Conservation (phyloP, 176 grass and related monocot genomes). For the Carex cristatella region DNA sequence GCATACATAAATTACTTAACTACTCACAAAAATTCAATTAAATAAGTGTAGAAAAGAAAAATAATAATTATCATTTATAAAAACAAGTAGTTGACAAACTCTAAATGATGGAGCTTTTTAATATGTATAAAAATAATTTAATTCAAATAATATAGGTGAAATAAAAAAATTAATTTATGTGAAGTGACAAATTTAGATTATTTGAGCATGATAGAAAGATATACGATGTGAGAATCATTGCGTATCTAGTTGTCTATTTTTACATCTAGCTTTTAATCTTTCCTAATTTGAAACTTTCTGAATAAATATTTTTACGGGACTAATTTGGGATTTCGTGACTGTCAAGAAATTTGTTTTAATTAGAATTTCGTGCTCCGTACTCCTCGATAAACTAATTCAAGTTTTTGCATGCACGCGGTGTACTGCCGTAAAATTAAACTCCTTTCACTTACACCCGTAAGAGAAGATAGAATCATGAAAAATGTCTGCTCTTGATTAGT, state of each 20-base stretch:
- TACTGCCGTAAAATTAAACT: no score
- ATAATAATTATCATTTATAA: no score
- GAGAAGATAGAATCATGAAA: no score
- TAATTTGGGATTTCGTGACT: not conserved
- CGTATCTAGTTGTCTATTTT: not conserved
- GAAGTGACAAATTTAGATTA: not conserved
- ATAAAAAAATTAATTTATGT: not conserved
- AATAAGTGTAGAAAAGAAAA: not conserved
- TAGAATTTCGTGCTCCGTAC: not conserved
- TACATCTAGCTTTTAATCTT: not conserved
- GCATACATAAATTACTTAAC: not conserved
- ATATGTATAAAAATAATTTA: not conserved
- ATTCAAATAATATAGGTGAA: not conserved
- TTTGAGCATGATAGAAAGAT: not conserved
- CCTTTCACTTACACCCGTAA: no score
- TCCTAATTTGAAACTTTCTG: not conserved
- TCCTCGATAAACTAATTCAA: not conserved
- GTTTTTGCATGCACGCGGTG: no score
- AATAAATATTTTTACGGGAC: not conserved
- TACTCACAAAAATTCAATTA: not conserved
- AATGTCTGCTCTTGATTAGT: no score
- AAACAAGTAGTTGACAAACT: not conserved
- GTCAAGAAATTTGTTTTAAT: not conserved
- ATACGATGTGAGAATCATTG: not conserved
- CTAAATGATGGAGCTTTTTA: not conserved